phyloP scores from a whole-genome alignment of 257 asterid species.

The Solanum sejunctum region DNA sequence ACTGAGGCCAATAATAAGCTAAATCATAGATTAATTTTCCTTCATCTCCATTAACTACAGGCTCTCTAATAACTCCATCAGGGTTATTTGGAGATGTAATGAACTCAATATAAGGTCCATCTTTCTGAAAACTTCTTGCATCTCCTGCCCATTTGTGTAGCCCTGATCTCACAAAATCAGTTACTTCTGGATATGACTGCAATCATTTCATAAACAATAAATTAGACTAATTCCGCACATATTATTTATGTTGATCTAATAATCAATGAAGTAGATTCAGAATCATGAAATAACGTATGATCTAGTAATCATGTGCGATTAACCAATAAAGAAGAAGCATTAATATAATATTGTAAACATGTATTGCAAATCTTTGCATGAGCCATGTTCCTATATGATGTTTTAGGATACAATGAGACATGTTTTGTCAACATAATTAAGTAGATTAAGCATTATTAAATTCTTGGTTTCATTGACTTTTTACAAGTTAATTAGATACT shows the following conservation, averaged over 20 bases:
- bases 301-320: too few species aligned
- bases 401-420: slow-evolving; percentile 5
- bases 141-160: slow-evolving; percentile 75
- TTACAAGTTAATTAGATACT: background rate
- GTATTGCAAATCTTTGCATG: background rate
- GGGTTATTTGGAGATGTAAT: slow-evolving; percentile 85
- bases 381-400: slow-evolving; percentile 24
- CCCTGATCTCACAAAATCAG: slow-evolving; percentile 33
- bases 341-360: background rate
- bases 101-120: slow-evolving; percentile 52
- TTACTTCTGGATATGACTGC: slow-evolving; percentile 58
- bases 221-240: background rate
- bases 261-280: background rate
- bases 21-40: slow-evolving; percentile 54
- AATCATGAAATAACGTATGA: too few species aligned
- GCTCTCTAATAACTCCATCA: slow-evolving; percentile 35
- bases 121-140: slow-evolving; percentile 30
- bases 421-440: background rate
- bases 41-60: slow-evolving; percentile 34
- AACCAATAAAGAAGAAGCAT: background rate
- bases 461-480: background rate
- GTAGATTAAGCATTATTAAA: background rate
- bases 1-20: slow-evolving; percentile 93
- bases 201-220: background rate
- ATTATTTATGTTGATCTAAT: background rate